Conservation (phyloP, 495 filamentous ascomycete species). For the Aspergillus wentii region DNA sequence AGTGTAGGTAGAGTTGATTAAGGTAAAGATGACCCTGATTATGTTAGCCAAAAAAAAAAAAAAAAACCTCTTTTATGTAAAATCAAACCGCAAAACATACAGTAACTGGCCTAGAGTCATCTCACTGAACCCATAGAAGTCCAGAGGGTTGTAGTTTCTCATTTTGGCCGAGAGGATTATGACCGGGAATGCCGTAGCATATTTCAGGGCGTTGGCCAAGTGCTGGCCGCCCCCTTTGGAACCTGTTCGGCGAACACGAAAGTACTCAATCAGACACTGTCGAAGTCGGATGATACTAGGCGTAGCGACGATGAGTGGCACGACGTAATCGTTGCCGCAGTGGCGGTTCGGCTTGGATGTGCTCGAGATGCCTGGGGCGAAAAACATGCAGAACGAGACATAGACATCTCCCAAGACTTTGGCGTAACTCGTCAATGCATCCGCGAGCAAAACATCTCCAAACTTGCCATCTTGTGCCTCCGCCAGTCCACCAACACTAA, state of each 20-base stretch:
- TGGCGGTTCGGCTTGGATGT: constrained; percentile 75
- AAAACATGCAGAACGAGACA: constrained; percentile 85
- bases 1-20: constrained; percentile 81
- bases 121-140: constrained; percentile 50
- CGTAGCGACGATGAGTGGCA: constrained; percentile 75
- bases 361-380: constrained; percentile 59
- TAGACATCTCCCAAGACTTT: constrained; percentile 89
- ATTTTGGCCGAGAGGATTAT: constrained; percentile 72
- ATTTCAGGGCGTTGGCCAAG: constrained; percentile 89
- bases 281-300: constrained; percentile 83
- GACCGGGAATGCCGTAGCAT: constrained; percentile 86
- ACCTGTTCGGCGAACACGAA: constrained; percentile 57
- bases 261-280: constrained; percentile 87
- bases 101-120: constrained; percentile 51
- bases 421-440: constrained; percentile 90
- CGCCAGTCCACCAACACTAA: constrained; percentile 75
- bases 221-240: constrained; percentile 73
- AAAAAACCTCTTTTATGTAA: too few species aligned
- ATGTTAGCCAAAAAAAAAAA: constrained; percentile 1
- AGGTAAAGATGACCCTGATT: constrained; percentile 53
- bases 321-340: constrained; percentile 69
- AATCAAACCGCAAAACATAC: constrained; percentile 32
- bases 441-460: constrained; percentile 88
- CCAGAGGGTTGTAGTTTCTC: constrained; percentile 56
- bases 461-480: constrained; percentile 81